Evolutionary conservation across 1,284 basidiomycete genomes (phyloP).

Genomic region (Leccinum insigne): DNA sequence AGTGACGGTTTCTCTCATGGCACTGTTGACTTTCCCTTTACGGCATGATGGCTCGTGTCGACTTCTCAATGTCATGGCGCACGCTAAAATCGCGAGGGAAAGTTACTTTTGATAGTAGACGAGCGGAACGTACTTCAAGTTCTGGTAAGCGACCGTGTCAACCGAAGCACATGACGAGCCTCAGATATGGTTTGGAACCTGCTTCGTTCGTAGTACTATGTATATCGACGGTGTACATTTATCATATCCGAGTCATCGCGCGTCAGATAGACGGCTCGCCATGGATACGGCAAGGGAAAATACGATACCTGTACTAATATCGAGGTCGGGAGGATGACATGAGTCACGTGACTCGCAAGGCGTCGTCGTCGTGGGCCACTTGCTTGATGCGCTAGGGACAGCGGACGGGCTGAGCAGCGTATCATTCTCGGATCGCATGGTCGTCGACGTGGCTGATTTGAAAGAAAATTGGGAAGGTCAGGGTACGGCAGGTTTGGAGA

Average conservation of each 20-base stretch:
- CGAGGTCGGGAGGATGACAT: constrained; percentile 19
- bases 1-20: not conserved
- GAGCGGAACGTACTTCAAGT: not conserved
- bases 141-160: not conserved
- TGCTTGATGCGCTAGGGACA: constrained; percentile 4
- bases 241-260: not conserved
- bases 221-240: constrained; percentile 24
- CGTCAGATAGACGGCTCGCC: not conserved
- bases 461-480: constrained; percentile 25
- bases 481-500: constrained; percentile 19
- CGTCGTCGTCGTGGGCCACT: constrained; percentile 8
- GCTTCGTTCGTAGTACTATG: constrained; percentile 12
- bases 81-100: not conserved
- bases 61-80: not conserved
- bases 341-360: constrained; percentile 18
- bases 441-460: constrained; percentile 11
- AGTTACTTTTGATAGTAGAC: not conserved
- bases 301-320: constrained; percentile 16
- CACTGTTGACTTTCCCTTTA: not conserved
- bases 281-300: constrained; percentile 5
- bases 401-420: constrained; percentile 13
- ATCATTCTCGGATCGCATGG: constrained; percentile 13
- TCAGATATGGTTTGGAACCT: constrained; percentile 1
- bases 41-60: not conserved
- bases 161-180: not conserved